phyloP scores from a whole-genome alignment of 192 early-diverging fungal species.

The Coemansia pectinata region DNA sequence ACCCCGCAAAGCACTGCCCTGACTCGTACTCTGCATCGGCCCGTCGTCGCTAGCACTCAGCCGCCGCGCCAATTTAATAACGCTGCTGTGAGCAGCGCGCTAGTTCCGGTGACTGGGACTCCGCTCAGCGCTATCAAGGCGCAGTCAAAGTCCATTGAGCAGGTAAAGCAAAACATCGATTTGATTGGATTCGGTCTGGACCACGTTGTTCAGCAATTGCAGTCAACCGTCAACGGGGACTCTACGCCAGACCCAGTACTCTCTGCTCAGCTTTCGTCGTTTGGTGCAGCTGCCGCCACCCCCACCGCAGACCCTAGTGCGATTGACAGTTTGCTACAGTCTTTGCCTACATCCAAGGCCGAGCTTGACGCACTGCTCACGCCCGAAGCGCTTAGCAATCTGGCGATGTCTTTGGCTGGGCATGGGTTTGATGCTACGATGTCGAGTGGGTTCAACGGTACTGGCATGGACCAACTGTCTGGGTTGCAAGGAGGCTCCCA shows the following conservation, averaged over 20 bases:
- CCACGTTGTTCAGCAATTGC: conserved; percentile 25
- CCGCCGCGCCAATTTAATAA: neutral
- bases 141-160: conserved; percentile 36
- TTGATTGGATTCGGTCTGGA: conserved; percentile 21
- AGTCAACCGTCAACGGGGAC: neutral
- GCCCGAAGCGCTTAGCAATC: neutral
- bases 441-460: neutral
- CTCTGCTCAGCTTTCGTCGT: conserved; percentile 3
- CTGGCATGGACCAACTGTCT: conserved; percentile 5
- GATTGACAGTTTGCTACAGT: neutral
- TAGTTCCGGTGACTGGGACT: conserved; percentile 8
- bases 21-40: conserved; percentile 24
- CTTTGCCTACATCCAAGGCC: neutral
- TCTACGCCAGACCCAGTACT: neutral
- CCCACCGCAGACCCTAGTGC: neutral
- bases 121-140: conserved; percentile 8
- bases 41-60: neutral
- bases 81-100: conserved; percentile 4
- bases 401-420: neutral
- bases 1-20: conserved; percentile 26
- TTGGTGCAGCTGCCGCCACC: neutral
- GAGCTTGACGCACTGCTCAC: conserved; percentile 14
- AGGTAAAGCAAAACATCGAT: conserved; percentile 33
- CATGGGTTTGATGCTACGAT: neutral
- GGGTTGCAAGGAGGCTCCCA: neutral